These are phyloP conservation scores for Crithidia thermophila DNA, from an alignment of 208 protist species.

Conservation along the genomic window DNA sequence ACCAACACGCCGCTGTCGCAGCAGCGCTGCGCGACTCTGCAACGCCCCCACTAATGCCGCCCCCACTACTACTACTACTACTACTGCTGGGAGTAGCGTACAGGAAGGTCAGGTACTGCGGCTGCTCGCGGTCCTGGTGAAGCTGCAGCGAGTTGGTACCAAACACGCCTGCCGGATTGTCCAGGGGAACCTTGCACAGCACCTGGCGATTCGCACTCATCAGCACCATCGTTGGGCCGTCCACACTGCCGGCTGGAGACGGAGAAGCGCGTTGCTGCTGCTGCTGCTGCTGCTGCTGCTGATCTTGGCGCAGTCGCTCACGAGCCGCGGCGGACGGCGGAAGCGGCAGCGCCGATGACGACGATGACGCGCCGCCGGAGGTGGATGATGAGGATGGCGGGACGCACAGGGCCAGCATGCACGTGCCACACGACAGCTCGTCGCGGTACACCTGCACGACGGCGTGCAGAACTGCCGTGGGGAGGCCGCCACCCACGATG, in stretches of 20 bases:
- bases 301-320: neutral
- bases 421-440: conserved; percentile 41
- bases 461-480: conserved; percentile 49
- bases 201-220: conserved; percentile 31
- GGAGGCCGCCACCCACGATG: too few species aligned
- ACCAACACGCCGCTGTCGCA: conserved; percentile 13
- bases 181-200: conserved; percentile 19
- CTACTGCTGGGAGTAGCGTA: neutral
- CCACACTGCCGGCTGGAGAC: neutral
- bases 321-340: conserved; percentile 9
- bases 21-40: too few species aligned
- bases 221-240: conserved; percentile 13
- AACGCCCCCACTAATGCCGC: too few species aligned
- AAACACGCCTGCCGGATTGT: conserved; percentile 12
- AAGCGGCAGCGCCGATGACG: neutral
- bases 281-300: neutral
- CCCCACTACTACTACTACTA: too few species aligned
- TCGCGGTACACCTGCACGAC: conserved; percentile 58
- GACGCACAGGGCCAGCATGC: conserved; percentile 59
- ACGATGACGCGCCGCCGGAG: neutral
- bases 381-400: conserved; percentile 24
- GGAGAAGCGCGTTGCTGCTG: neutral
- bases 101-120: conserved; percentile 26
- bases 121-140: conserved; percentile 17
- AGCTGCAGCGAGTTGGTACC: conserved; percentile 8